Conservation (phyloP, 2,329 filamentous ascomycete genomes). For the Cladobotryum mycophilum region DNA sequence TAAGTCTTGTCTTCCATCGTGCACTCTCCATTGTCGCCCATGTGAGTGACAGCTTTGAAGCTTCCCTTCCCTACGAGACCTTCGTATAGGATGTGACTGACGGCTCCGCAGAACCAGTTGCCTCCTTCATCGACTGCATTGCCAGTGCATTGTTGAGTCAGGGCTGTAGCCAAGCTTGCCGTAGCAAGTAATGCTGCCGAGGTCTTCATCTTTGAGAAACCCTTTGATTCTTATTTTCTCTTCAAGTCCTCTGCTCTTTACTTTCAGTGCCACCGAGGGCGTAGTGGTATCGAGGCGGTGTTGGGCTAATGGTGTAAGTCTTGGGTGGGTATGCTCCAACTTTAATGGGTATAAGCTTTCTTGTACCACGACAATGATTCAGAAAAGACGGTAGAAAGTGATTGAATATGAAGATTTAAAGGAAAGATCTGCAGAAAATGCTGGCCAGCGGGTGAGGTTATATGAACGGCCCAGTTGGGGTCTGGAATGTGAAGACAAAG, state of each 20-base stretch:
- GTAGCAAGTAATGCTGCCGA: constrained; percentile 20
- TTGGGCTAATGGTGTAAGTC: neutral
- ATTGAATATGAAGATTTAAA: neutral
- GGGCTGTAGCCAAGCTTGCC: constrained; percentile 24
- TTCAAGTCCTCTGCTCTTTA: neutral
- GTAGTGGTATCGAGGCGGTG: neutral
- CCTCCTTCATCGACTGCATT: constrained; percentile 35
- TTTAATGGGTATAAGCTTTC: no score
- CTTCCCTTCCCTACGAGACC: constrained; percentile 53
- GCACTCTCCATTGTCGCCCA: constrained; percentile 53
- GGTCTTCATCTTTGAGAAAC: neutral
- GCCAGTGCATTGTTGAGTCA: constrained; percentile 31
- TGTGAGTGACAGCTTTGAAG: constrained; percentile 58
- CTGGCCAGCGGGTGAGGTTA: neutral
- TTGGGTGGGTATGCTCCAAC: neutral
- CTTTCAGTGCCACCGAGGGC: neutral
- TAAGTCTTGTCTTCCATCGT: constrained; percentile 45
- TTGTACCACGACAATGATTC: neutral
- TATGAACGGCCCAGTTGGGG: constrained; percentile 13
- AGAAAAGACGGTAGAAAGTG: neutral
- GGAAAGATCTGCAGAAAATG: neutral
- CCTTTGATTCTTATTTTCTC: neutral
- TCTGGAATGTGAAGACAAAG: constrained; percentile 12
- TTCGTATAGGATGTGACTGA: constrained; percentile 61
- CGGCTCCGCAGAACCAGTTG: constrained; percentile 61